Conservation (phyloP, 139 green algal species). For the Nannochloris sp. region DNA sequence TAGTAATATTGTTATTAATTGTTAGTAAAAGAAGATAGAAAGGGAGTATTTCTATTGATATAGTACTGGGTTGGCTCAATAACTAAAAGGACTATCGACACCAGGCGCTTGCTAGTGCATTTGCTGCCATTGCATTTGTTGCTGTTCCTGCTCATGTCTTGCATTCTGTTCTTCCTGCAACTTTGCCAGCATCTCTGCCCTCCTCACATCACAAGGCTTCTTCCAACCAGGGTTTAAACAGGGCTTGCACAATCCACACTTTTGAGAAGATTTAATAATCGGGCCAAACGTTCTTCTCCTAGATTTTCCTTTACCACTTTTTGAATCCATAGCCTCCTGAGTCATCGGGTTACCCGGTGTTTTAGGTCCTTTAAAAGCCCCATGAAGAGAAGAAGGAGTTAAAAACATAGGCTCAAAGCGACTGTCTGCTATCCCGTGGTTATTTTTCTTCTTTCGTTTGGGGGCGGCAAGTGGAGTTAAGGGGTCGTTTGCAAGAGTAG, state of each 20-base stretch:
- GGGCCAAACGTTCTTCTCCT: not conserved
- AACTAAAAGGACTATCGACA: not conserved
- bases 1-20: not conserved
- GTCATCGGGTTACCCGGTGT: not conserved
- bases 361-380: not conserved
- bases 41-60: too few relatives aligned
- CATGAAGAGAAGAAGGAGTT: not conserved
- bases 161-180: not conserved
- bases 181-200: slow-evolving; percentile 21
- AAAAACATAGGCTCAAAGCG: not conserved
- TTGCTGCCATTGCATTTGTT: not conserved
- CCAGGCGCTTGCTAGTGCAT: not conserved
- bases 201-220: slow-evolving; percentile 38
- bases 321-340: not conserved
- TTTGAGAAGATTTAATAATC: not conserved
- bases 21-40: too few relatives aligned
- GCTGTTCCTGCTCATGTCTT: not conserved
- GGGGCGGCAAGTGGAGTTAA: too few relatives aligned
- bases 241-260: slow-evolving; percentile 23
- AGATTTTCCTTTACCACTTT: not conserved
- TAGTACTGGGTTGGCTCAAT: too few relatives aligned
- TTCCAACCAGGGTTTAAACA: slow-evolving; percentile 37
- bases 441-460: not conserved
- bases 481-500: too few relatives aligned
- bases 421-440: not conserved